Conservation (phyloP, 2,329 filamentous ascomycete genomes). For the Pseudocercospora ulei region DNA sequence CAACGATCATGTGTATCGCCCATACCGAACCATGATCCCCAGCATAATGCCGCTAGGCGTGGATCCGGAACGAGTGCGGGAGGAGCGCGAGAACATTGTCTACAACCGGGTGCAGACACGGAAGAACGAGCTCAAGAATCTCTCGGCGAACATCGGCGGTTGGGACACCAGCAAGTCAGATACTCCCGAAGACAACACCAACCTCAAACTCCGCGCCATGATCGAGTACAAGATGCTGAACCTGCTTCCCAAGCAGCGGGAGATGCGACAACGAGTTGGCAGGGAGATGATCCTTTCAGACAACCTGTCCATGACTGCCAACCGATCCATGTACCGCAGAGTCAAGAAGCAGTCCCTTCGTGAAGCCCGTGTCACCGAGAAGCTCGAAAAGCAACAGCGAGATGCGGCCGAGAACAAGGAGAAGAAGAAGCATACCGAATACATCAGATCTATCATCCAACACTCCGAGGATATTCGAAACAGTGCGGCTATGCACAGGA, state of each 20-base stretch:
- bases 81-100: slow-evolving; percentile 76
- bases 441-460: slow-evolving; percentile 73
- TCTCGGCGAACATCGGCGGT: slow-evolving; percentile 75
- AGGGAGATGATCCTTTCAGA: slow-evolving; percentile 91
- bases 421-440: slow-evolving; percentile 94
- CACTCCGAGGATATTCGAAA: slow-evolving; percentile 70
- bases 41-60: slow-evolving; percentile 82
- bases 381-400: slow-evolving; percentile 96
- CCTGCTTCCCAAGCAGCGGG: slow-evolving; percentile 78
- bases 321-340: slow-evolving; percentile 77
- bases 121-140: slow-evolving; percentile 69
- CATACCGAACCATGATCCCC: slow-evolving; percentile 69
- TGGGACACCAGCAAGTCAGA: slow-evolving; percentile 69
- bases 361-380: slow-evolving; percentile 94
- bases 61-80: slow-evolving; percentile 73
- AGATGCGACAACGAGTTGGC: slow-evolving; percentile 75
- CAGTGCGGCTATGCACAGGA: slow-evolving; percentile 56
- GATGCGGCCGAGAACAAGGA: slow-evolving; percentile 92
- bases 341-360: slow-evolving; percentile 96
- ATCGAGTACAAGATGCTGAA: slow-evolving; percentile 92
- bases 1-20: slow-evolving; percentile 64
- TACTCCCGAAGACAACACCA: slow-evolving; percentile 62
- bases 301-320: slow-evolving; percentile 93
- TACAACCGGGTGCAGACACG: slow-evolving; percentile 84
- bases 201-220: slow-evolving; percentile 74